Evolutionary conservation across 2,329 filamentous ascomycete species (phyloP).

Genomic region (Uncinocarpus reesii): DNA sequence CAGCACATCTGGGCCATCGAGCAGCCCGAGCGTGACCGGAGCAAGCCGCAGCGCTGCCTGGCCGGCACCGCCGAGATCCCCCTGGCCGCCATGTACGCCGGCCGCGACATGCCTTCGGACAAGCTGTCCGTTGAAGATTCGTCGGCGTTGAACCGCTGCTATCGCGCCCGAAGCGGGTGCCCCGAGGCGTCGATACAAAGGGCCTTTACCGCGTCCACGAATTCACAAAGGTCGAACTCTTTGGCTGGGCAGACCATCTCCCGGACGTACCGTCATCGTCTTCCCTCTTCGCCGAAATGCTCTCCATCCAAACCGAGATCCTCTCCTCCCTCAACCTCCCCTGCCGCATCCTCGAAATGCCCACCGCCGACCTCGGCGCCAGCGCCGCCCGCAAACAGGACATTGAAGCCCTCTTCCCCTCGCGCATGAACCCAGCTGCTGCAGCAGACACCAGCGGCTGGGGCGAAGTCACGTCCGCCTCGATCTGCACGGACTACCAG

Average conservation of each 20-base stretch:
- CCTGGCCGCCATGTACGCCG: slow-evolving; percentile 79
- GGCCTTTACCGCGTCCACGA: slow-evolving; percentile 95
- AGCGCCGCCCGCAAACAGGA: slow-evolving; percentile 79
- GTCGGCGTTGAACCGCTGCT: slow-evolving; percentile 87
- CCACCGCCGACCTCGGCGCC: slow-evolving; percentile 74
- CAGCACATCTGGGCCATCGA: slow-evolving; percentile 80
- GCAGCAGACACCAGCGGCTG: slow-evolving; percentile 49
- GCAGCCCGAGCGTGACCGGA: slow-evolving; percentile 52
- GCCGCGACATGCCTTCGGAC: slow-evolving; percentile 52
- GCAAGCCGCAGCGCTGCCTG: slow-evolving; percentile 60
- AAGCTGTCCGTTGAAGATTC: slow-evolving; percentile 65
- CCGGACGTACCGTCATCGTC: slow-evolving; percentile 13
- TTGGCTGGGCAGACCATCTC: slow-evolving; percentile 64
- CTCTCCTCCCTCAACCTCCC: slow-evolving; percentile 65
- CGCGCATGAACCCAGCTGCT: slow-evolving; percentile 30
- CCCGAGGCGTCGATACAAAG: slow-evolving; percentile 78
- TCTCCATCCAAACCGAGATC: slow-evolving; percentile 78
- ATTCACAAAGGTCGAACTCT: slow-evolving; percentile 97
- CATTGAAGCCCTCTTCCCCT: slow-evolving; percentile 91
- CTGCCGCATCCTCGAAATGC: slow-evolving; percentile 89
- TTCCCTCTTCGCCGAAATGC: slow-evolving; percentile 68
- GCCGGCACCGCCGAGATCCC: slow-evolving; percentile 91
- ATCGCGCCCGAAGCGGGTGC: slow-evolving; percentile 90
- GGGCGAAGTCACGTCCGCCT: slow-evolving; percentile 87
- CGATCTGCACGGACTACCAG: slow-evolving; percentile 93